These are phyloP conservation scores for Gyrodon lividus DNA, from an alignment of 768 basidiomycete genomes.

Conservation along the genomic window DNA sequence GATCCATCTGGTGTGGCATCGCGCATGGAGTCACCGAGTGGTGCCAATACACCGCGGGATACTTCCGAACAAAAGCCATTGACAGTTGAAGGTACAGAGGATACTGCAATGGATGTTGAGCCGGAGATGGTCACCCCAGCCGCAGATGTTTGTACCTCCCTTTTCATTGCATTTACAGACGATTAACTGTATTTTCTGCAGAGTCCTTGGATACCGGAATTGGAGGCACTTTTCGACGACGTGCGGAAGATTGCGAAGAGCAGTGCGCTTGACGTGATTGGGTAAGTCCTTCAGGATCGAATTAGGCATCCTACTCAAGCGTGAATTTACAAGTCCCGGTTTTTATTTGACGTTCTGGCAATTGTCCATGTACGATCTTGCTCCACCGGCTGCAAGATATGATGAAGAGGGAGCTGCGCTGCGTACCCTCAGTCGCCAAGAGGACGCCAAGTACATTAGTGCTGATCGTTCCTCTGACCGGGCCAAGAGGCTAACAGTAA, in stretches of 20 bases:
- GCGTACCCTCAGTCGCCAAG: slow-evolving; percentile 61
- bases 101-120: slow-evolving; percentile 56
- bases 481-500: slow-evolving; percentile 53
- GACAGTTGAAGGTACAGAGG: slow-evolving; percentile 39
- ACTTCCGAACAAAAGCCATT: slow-evolving; percentile 21
- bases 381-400: slow-evolving; percentile 74
- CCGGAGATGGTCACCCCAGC: slow-evolving; percentile 25
- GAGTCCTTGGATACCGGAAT: slow-evolving; percentile 80
- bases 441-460: slow-evolving; percentile 58
- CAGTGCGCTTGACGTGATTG: slow-evolving; percentile 62
- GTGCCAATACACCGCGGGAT: slow-evolving; percentile 31
- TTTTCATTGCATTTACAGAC: neutral
- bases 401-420: slow-evolving; percentile 70
- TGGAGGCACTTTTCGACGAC: slow-evolving; percentile 72
- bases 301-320: slow-evolving; percentile 6
- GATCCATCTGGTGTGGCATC: slow-evolving; percentile 58
- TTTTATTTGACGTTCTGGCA: slow-evolving; percentile 99
- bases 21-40: slow-evolving; percentile 63
- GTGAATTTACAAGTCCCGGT: slow-evolving; percentile 57
- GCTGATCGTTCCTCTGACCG: slow-evolving; percentile 77
- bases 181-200: slow-evolving; percentile 25
- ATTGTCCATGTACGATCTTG: slow-evolving; percentile 84
- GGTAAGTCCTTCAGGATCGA: slow-evolving; percentile 46
- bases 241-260: slow-evolving; percentile 70
- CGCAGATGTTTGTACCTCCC: slow-evolving; percentile 21